phyloP scores from a whole-genome alignment of 306 rosid genomes.

The Sophora flavescens region DNA sequence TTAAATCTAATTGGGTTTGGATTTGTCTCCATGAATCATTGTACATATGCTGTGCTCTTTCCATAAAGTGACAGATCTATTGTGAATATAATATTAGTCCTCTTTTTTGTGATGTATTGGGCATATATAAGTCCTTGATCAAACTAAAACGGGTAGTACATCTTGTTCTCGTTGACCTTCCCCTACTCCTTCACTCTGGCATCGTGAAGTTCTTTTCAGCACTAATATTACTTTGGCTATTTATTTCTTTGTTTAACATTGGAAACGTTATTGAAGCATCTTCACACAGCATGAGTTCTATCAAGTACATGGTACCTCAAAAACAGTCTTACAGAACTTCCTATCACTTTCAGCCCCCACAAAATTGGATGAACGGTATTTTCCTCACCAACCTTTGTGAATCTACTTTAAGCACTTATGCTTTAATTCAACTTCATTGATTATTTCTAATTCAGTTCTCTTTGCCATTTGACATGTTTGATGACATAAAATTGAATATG shows the following conservation, averaged over 20 bases:
- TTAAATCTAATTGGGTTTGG: conserved; percentile 37
- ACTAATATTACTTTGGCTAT: not conserved
- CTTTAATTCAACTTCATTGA: not conserved
- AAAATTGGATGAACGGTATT: conserved; percentile 63
- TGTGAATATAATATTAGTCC: conserved; percentile 21
- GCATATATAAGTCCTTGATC: conserved; percentile 2
- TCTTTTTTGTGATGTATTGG: not conserved
- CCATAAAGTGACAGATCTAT: not conserved
- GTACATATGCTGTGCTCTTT: not conserved
- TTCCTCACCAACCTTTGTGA: not conserved
- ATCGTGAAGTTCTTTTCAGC: conserved; percentile 28
- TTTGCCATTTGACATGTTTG: conserved; percentile 46
- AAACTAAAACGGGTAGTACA: not conserved
- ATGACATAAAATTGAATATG: conserved; percentile 37
- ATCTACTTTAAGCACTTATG: not conserved
- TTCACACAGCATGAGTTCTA: not conserved
- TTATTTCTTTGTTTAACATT: conserved; percentile 5
- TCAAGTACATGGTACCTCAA: conserved; percentile 1
- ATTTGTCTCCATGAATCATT: conserved; percentile 9
- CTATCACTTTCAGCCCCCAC: conserved; percentile 53
- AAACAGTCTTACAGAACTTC: conserved; percentile 49
- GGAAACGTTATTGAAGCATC: conserved; percentile 31
- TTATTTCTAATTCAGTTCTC: conserved; percentile 37
- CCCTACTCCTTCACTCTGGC: not conserved
- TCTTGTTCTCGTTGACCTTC: not conserved